Evolutionary conservation across 2,329 filamentous ascomycete species (phyloP), one percentile per base, ranked within the genome.

Genomic region (Trichoderma pleuroti): DNA sequence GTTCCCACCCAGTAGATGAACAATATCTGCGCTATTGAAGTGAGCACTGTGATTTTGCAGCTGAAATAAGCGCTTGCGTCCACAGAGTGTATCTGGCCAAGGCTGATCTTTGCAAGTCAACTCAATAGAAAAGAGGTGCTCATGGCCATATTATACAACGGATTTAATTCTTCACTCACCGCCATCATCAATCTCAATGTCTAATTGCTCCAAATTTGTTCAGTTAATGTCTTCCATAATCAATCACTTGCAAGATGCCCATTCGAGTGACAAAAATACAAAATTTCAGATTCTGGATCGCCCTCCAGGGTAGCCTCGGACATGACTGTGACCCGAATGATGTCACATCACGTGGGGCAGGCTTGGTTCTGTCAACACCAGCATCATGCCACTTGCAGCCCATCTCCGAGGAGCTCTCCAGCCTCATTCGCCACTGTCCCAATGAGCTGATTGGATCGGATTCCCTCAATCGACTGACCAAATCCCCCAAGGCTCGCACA

Each of bases 331-430:
- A 8, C 12, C 57, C 46, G 32, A 57, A 42, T 70, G 70, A 72
- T 72, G 70, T 72, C 70, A 72, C 70, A 70, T 72, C 70, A 72
- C 70, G 70, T 72, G 70, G 70, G 32, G 70, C 65, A 63, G 56
- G 21, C 24, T 34, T 39, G 52, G 52, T 46, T 59, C 49, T 46
- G 59, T 46, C 66, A 70, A 39, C 21, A 34, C 30, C 66, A 46
- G 30, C 49, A 70, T 70, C 67, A 69, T 61, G 67, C 67, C 57
- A 69, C 59, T 26, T 70, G n/a, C 11, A 30, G 24, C 2, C 2
- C 24, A 46, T 26, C 30, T n/a, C 39, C n/a, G 16, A 52, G 21
- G 21, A 61, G 36, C 49, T 56, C 5, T 66, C 21, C 9, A 4
- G 49, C 39, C 30, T 61, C 56, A 36, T 21, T 52, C 57, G 56